phyloP scores from a whole-genome alignment of 768 basidiomycete genomes.

The Auricularia sp. region DNA sequence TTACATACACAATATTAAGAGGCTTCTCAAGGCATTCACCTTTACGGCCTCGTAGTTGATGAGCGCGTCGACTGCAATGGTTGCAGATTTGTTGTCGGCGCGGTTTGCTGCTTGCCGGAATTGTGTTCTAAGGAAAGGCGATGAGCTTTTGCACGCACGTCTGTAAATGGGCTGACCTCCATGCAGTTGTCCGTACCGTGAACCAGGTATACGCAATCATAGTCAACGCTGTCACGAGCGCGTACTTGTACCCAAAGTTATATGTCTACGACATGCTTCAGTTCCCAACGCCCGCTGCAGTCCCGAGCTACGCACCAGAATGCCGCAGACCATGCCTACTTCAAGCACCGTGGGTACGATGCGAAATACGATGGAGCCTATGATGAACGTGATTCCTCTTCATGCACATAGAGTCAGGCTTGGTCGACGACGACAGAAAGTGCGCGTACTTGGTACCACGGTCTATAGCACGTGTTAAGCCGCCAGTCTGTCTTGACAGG shows the following conservation, averaged over 20 bases:
- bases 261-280: conserved; percentile 52
- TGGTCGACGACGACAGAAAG: background rate
- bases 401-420: background rate
- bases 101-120: conserved; percentile 93
- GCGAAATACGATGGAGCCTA: conserved; percentile 89
- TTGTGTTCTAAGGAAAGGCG: conserved; percentile 47
- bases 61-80: conserved; percentile 85
- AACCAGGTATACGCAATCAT: conserved; percentile 95
- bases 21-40: conserved; percentile 32
- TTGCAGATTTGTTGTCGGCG: conserved; percentile 94
- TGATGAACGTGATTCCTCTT: conserved; percentile 92
- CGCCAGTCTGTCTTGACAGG: conserved; percentile 87
- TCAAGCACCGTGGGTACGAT: conserved; percentile 94
- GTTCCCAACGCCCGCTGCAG: background rate
- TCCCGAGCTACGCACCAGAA: conserved; percentile 48
- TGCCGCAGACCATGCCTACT: conserved; percentile 94
- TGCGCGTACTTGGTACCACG: conserved; percentile 85
- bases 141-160: background rate
- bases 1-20: background rate
- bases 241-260: conserved; percentile 97
- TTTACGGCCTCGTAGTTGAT: conserved; percentile 99
- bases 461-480: conserved; percentile 92
- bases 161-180: conserved; percentile 53
- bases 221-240: conserved; percentile 75
- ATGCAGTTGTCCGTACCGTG: conserved; percentile 89